Percentiles rank a stretch among this genome's conserved stretches.
Conservation (phyloP, 2,329 filamentous ascomycete genomes). For the Colletotrichum sp. region DNA sequence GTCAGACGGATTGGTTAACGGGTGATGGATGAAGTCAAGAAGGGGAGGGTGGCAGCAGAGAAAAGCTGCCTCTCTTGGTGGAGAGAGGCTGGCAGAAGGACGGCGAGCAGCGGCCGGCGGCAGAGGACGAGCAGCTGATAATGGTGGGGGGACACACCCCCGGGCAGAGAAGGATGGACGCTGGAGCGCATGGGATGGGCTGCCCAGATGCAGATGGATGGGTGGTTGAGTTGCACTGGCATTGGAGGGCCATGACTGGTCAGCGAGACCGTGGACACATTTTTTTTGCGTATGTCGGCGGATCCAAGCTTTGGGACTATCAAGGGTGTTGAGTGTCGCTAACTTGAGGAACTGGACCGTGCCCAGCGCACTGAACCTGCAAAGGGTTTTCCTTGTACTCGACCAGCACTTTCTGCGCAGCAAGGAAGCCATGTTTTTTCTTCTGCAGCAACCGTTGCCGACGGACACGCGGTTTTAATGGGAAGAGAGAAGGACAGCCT, state of each 20-base stretch:
- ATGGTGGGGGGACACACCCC: conserved; percentile 11
- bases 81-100: conserved; percentile 17
- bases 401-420: neutral
- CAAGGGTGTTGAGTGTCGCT: neutral
- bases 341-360: neutral
- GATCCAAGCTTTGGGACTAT: neutral
- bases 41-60: neutral
- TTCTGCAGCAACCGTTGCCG: neutral
- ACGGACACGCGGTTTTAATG: neutral
- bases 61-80: conserved; percentile 18
- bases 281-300: neutral
- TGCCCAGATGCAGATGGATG: neutral
- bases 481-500: neutral
- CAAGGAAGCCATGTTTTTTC: neutral
- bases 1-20: neutral
- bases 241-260: conserved; percentile 7
- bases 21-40: neutral
- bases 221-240: neutral
- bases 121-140: conserved; percentile 6
- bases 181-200: neutral
- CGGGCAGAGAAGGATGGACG: neutral
- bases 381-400: neutral
- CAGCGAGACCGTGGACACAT: neutral
- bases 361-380: neutral
- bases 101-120: neutral